These are phyloP conservation scores for Globisporangium ultimum DNA, from an alignment of 352 stramenopile species.

Conservation along the genomic window DNA sequence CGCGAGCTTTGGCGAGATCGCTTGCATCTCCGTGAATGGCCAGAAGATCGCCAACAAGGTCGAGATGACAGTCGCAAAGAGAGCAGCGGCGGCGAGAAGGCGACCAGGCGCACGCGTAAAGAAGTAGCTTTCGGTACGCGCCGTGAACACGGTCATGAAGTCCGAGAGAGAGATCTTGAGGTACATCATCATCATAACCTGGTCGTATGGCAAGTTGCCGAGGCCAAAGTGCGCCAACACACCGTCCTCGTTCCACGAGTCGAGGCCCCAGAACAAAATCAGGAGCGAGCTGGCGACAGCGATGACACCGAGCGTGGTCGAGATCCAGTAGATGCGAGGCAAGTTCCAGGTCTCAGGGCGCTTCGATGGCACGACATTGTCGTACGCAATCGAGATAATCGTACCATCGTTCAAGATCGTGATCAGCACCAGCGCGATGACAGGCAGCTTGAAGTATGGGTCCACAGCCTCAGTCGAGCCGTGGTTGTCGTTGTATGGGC, in stretches of 20 bases:
- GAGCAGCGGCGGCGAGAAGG: conserved; percentile 67
- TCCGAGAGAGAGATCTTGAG: conserved; percentile 94
- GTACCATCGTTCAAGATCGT: conserved; percentile 94
- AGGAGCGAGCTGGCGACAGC: conserved; percentile 83
- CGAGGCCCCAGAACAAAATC: conserved; percentile 78
- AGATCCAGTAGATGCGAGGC: conserved; percentile 54
- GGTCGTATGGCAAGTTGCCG: conserved; percentile 77
- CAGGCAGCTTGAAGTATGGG: conserved; percentile 90
- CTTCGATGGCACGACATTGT: conserved; percentile 78
- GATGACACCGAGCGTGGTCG: conserved; percentile 60
- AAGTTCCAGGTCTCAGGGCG: conserved; percentile 73
- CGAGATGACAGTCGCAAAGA: conserved; percentile 75
- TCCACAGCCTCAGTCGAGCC: conserved; percentile 40
- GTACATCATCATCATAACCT: conserved; percentile 93
- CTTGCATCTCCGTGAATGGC: conserved; percentile 75
- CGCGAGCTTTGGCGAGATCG: conserved; percentile 68
- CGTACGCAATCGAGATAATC: conserved; percentile 90
- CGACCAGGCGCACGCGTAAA: conserved; percentile 67
- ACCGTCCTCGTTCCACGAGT: conserved; percentile 77
- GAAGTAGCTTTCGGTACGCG: conserved; percentile 81
- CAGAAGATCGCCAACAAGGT: conserved; percentile 85
- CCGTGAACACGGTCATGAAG: conserved; percentile 92
- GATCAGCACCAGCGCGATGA: conserved; percentile 93
- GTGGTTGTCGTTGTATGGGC: conserved; percentile 40
- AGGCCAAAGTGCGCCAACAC: conserved; percentile 56